Evolutionary conservation across 2,329 filamentous ascomycete genomes (phyloP), one percentile per base, ranked within the genome.

Genomic region (Monosporascus sp.): DNA sequence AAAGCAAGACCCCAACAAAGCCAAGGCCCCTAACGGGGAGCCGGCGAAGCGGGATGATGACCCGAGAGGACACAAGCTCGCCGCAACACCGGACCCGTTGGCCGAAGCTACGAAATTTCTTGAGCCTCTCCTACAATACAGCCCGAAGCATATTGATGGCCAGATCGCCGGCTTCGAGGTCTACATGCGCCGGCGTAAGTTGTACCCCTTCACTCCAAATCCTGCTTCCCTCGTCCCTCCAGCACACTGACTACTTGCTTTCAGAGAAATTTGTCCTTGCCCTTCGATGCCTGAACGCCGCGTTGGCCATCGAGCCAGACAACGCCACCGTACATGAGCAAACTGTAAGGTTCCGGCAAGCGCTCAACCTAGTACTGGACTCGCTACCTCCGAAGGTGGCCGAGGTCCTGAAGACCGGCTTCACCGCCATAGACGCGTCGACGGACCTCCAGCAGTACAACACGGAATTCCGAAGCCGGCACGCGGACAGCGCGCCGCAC

Each of bases 161-260:
- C 94, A 99, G 72, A 80, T 86, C 59, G 83, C 87, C 50, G 94
- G 91, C 5, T 97, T 97, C 63, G 92, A 97, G 73, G 87, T 99
- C 18, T 92, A 90, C 67, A 78, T 95, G 55, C 81, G 91, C 65
- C 81, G 87, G 75, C 85, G 91, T 96, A 82, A 78, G 85, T 75
- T 17, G 5, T 17, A 8, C n/a, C 24, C 25, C 49, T 24, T 52
- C 46, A 20, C 37, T 38, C 15, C 22, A 7, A 11, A 17, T 49
- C 25, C 43, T 25, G 27, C 27, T 17, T 38, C 9, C 17, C 44
- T 20, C 25, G 49, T 58, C 18, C 59, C 55, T 55, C 6, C 52
- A 58, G 58, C 71, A 66, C 72, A 64, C 48, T 57, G 27, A 48
- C 41, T 20, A 11, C 5, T 6, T 27, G 18, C 9, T 24, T 53